Conservation (phyloP, 345 rosid genomes). For the Crucihimalaya himalaica region DNA sequence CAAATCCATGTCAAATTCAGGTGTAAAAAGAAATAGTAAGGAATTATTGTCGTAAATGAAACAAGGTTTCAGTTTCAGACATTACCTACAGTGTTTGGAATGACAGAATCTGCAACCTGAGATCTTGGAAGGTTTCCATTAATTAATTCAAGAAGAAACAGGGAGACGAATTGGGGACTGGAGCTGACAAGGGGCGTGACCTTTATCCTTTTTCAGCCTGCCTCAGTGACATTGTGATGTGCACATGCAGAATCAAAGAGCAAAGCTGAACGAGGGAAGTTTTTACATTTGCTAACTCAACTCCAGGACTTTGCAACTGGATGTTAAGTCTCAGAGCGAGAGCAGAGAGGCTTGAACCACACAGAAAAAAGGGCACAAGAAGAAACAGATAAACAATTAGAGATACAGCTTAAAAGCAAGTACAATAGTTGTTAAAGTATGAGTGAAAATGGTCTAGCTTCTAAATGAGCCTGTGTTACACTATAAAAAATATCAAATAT, state of each 20-base stretch:
- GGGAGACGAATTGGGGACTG: background rate
- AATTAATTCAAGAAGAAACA: conserved; percentile 6
- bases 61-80: background rate
- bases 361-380: background rate
- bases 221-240: conserved; percentile 30
- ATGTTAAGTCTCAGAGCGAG: conserved; percentile 23
- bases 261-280: conserved; percentile 30
- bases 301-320: conserved; percentile 36
- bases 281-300: conserved; percentile 26
- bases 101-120: conserved; percentile 7
- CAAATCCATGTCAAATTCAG: conserved; percentile 14
- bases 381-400: background rate
- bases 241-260: conserved; percentile 28
- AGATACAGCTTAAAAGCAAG: conserved; percentile 7
- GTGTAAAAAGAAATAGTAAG: background rate
- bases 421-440: background rate
- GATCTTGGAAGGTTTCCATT: conserved; percentile 17
- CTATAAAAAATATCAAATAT: background rate
- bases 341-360: conserved; percentile 9
- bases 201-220: conserved; percentile 38
- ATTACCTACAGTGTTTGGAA: background rate
- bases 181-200: conserved; percentile 2
- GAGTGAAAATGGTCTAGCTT: conserved; percentile 21
- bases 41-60: background rate
- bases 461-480: background rate